These are phyloP conservation scores for Penicillium thymicola DNA, from an alignment of 2,329 filamentous ascomycete species.

Conservation along the genomic window DNA sequence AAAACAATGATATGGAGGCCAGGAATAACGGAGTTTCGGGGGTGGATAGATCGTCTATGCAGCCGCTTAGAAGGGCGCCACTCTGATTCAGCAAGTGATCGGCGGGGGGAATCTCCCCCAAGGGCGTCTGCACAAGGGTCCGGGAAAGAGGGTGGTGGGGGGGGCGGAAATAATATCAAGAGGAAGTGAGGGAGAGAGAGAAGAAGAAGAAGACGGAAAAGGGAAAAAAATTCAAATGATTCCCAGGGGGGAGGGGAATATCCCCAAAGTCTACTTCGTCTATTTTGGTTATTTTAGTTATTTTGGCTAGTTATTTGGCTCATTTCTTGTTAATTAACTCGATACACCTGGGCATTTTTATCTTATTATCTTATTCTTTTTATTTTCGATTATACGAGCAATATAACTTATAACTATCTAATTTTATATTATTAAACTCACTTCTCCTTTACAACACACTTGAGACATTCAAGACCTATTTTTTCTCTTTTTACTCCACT, in stretches of 20 bases:
- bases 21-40: slow-evolving; percentile 2
- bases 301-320: neutral
- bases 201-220: neutral
- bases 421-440: neutral
- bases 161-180: neutral
- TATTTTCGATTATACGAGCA: neutral
- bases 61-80: slow-evolving; percentile 12
- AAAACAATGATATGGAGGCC: slow-evolving; percentile 3
- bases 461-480: neutral
- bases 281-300: neutral
- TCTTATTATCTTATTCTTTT: too few species aligned
- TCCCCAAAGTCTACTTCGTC: neutral
- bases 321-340: neutral
- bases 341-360: neutral
- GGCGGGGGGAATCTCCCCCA: slow-evolving; percentile 9
- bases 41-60: slow-evolving; percentile 17
- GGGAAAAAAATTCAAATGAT: neutral
- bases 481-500: slow-evolving; percentile 2
- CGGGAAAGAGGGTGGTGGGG: neutral
- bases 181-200: slow-evolving; percentile 8
- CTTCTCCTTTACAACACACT: neutral
- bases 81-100: slow-evolving; percentile 22
- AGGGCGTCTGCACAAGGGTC: neutral
- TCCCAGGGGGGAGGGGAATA: neutral
- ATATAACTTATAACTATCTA: neutral